Evolutionary conservation across 2,329 filamentous ascomycete species (phyloP), one percentile per base, ranked within the genome.

Genomic region (Cytospora piceae): DNA sequence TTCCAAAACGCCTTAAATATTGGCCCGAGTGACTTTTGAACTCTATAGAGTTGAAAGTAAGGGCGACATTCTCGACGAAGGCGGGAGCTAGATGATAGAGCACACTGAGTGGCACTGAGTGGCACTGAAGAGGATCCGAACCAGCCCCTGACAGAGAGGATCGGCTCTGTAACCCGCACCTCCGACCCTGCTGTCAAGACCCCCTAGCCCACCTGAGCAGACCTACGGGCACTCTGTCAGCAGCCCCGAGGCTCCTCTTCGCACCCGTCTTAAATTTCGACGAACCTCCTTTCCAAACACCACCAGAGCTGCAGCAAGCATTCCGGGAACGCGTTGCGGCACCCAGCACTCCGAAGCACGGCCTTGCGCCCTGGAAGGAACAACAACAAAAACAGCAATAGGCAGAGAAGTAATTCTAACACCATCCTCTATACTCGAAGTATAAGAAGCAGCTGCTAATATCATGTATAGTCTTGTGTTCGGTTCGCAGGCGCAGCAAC

Each of bases 311-410:
- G 61, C 53, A 57, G 11, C 61, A 57, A 52, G 53, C 53, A 54
- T 55, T 56, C 53, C 61, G 61, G 61, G 61, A 63, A 63, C 61
- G 61, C 61, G 61, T 63, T 52, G 61, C 53, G 56, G 61, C 61
- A 63, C 42, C 53, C 14, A 52, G 24, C 60, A 53, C 42, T 29
- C 60, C 61, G 51, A 63, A 52, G 56, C 61, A 57, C 61, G 61
- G 61, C 61, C 51, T 52, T 52, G 61, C 39, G 61, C 61, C 53
- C 42, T 49, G 53, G 53, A 63, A 29, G 27, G 53, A 51, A 57
- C 29, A 57, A 46, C 61, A 63, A 42, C 17, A 51, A 20, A 20
- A 51, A 22, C 20, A 31, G 12, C 37, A 15, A n/a, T 17, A 11
- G 29, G 20, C 5, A 34, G 39, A 65, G 53, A 34, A 39, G 63